These are phyloP conservation scores for Mycena vitilis DNA, from an alignment of 768 basidiomycete species.

Conservation along the genomic window DNA sequence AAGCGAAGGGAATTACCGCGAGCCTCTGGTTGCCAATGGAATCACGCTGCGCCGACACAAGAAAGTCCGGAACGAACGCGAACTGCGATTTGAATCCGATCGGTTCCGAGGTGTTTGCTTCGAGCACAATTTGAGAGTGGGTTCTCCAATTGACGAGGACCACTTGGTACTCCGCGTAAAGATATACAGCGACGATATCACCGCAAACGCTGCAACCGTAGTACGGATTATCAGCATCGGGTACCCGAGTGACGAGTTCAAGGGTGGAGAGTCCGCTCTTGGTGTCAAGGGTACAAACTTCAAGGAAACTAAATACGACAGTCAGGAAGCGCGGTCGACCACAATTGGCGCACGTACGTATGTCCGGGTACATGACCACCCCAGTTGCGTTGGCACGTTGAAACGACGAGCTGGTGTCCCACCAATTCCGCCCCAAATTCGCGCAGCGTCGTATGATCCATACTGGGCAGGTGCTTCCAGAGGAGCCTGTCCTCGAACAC, in stretches of 20 bases:
- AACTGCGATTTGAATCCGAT: not conserved
- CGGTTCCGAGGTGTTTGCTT: not conserved
- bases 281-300: slow-evolving; percentile 1
- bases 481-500: slow-evolving; percentile 15
- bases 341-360: not conserved
- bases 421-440: slow-evolving; percentile 10
- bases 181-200: slow-evolving; percentile 2
- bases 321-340: not conserved
- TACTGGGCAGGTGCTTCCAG: slow-evolving; percentile 8
- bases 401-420: not conserved
- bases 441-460: not conserved
- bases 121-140: not conserved
- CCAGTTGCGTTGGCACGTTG: slow-evolving; percentile 1
- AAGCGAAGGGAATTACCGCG: not conserved
- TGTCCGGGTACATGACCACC: not conserved
- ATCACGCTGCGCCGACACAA: not conserved
- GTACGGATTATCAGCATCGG: not conserved
- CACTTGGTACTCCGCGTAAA: not conserved
- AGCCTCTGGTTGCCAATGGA: not conserved
- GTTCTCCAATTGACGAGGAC: slow-evolving; percentile 17
- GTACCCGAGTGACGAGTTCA: not conserved
- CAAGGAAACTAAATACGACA: not conserved
- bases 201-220: not conserved
- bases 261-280: not conserved
- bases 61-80: not conserved